Percentiles rank a stretch among this genome's conserved stretches.
Conservation (phyloP, 108 stramenopile species). For the Cyclotella distinguenda region DNA sequence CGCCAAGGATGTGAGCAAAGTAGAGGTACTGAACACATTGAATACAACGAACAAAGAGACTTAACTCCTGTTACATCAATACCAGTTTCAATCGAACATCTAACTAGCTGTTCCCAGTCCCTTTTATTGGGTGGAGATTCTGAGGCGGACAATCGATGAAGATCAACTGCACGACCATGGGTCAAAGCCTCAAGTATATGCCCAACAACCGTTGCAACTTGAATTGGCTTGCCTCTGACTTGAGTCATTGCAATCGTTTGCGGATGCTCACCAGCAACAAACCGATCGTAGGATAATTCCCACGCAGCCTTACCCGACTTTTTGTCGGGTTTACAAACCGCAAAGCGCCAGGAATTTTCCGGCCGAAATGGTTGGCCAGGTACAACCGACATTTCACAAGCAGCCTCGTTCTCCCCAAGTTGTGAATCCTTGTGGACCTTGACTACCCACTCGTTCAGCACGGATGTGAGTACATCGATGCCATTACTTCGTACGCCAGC, state of each 20-base stretch:
- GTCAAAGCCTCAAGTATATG: slow-evolving; percentile 64
- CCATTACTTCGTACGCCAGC: slow-evolving; percentile 68
- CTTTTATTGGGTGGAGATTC: slow-evolving; percentile 50
- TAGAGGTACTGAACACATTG: too few species aligned
- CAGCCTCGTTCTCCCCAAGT: slow-evolving; percentile 5
- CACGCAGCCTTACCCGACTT: slow-evolving; percentile 74
- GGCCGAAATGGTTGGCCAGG: slow-evolving; percentile 30
- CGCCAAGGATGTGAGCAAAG: too few species aligned
- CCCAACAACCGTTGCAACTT: slow-evolving; percentile 65
- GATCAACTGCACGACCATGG: slow-evolving; percentile 57
- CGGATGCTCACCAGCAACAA: slow-evolving; percentile 56
- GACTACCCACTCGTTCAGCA: slow-evolving; percentile 49
- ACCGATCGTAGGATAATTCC: slow-evolving; percentile 72
- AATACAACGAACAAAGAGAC: too few species aligned
- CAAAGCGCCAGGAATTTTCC: slow-evolving; percentile 57
- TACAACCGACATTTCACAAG: slow-evolving; percentile 2
- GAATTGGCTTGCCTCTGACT: slow-evolving; percentile 60
- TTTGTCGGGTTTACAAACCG: slow-evolving; percentile 70
- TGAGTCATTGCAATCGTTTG: slow-evolving; percentile 75
- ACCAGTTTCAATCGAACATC: slow-evolving; percentile 49
- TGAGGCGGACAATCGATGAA: slow-evolving; percentile 45
- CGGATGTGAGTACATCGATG: slow-evolving; percentile 52
- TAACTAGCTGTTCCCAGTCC: slow-evolving; percentile 63
- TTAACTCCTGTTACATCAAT: slow-evolving; percentile 56
- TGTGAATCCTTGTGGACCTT: background rate